phyloP scores from a whole-genome alignment of 1,284 basidiomycete species.

The Cutaneotrichosporon dermatis region DNA sequence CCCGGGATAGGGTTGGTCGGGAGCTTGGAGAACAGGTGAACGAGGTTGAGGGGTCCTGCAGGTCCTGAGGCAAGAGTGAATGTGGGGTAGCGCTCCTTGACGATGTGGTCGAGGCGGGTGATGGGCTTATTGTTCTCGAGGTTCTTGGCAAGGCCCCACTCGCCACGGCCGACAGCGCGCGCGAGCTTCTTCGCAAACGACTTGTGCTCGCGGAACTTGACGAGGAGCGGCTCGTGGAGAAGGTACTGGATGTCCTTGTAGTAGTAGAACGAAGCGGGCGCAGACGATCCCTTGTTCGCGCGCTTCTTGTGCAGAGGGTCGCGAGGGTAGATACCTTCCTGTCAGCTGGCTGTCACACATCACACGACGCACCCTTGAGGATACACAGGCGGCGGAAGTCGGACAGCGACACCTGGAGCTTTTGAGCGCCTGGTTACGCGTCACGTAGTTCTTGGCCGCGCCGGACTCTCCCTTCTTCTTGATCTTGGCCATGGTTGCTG shows the following conservation, averaged over 20 bases:
- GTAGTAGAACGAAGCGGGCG: slow-evolving; percentile 97
- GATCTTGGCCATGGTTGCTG: slow-evolving; percentile 71
- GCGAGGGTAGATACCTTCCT: slow-evolving; percentile 90
- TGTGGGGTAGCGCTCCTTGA: slow-evolving; percentile 97
- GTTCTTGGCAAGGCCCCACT: slow-evolving; percentile 93
- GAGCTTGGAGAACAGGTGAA: slow-evolving; percentile 84
- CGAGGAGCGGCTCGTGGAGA: slow-evolving; percentile 93
- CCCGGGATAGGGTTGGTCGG: slow-evolving; percentile 65
- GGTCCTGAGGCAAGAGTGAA: slow-evolving; percentile 93
- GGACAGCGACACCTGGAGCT: slow-evolving; percentile 91
- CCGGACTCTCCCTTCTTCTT: slow-evolving; percentile 86
- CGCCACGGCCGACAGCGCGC: slow-evolving; percentile 83
- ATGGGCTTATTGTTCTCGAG: slow-evolving; percentile 87
- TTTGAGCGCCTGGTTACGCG: slow-evolving; percentile 85
- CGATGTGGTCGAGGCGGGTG: slow-evolving; percentile 88
- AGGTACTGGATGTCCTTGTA: slow-evolving; percentile 97
- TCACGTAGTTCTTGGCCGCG: slow-evolving; percentile 91
- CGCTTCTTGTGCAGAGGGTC: slow-evolving; percentile 89
- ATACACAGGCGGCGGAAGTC: slow-evolving; percentile 98
- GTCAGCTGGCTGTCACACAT: slow-evolving; percentile 7
- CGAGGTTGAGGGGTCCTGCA: slow-evolving; percentile 97
- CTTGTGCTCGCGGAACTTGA: slow-evolving; percentile 94
- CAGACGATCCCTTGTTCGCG: slow-evolving; percentile 96
- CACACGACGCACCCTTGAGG: slow-evolving; percentile 70
- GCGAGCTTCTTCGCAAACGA: slow-evolving; percentile 97